Conservation (phyloP, 805 yeast species). For the Kluyveromyces siamensis region DNA sequence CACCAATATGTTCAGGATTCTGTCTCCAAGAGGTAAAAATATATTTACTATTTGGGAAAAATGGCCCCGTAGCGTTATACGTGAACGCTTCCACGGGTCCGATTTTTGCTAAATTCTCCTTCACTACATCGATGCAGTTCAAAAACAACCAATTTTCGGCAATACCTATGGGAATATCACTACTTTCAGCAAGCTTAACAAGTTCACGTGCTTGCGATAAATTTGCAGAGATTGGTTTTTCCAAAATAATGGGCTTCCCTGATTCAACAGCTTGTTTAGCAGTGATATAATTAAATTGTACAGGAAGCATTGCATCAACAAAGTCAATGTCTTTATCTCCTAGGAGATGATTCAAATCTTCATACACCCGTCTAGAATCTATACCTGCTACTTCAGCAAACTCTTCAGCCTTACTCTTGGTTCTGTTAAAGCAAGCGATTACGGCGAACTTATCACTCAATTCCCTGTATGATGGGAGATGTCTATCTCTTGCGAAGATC, state of each 20-base stretch:
- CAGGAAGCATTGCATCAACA: constrained; percentile 86
- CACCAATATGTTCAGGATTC: constrained; percentile 88
- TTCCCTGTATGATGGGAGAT: constrained; percentile 62
- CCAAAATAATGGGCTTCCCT: constrained; percentile 72
- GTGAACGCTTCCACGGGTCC: constrained; percentile 66
- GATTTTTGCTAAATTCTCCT: constrained; percentile 54
- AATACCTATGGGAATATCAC: constrained; percentile 62
- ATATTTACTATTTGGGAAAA: constrained; percentile 51
- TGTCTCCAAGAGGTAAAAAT: constrained; percentile 76
- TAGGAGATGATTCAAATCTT: constrained; percentile 54
- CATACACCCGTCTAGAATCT: constrained; percentile 42
- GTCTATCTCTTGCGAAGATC: constrained; percentile 79
- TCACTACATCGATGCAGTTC: constrained; percentile 46
- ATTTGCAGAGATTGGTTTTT: constrained; percentile 89
- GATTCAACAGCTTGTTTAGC: constrained; percentile 62
- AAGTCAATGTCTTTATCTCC: constrained; percentile 60
- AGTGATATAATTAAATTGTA: constrained; percentile 61
- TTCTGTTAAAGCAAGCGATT: constrained; percentile 72
- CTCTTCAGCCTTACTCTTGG: constrained; percentile 69
- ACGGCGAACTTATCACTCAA: constrained; percentile 45
- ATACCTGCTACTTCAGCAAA: constrained; percentile 63
- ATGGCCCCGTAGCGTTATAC: constrained; percentile 67
- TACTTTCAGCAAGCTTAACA: constrained; percentile 51
- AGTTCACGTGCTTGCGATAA: constrained; percentile 73
- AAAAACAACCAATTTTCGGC: constrained; percentile 84